Evolutionary conservation across 148 eudicot genomes (phyloP).

Genomic region (Rhododendron ferrugineum): DNA sequence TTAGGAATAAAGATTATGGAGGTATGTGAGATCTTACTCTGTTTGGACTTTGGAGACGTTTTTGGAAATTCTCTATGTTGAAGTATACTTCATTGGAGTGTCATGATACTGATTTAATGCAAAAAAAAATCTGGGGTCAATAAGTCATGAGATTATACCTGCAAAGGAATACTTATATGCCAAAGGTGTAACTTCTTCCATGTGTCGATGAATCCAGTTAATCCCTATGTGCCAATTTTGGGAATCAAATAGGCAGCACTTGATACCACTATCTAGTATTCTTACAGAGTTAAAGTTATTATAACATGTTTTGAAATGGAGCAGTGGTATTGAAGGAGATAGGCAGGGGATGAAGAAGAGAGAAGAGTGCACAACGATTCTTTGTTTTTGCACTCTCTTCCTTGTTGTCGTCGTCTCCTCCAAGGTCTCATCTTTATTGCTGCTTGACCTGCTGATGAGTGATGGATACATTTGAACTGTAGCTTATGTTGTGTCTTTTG

Average conservation of each 20-base stretch:
- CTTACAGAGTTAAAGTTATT: not conserved
- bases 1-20: conserved; percentile 10
- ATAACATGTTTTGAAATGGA: not conserved
- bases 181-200: not conserved
- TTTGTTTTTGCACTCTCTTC: too few relatives aligned
- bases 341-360: not conserved
- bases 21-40: conserved; percentile 27
- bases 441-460: not conserved
- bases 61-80: not conserved
- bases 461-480: not conserved
- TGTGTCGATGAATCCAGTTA: not conserved
- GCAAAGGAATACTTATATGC: not conserved
- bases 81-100: not conserved
- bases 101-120: not conserved
- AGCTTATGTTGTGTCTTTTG: not conserved
- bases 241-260: not conserved
- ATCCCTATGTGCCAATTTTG: not conserved
- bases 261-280: not conserved
- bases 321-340: not conserved
- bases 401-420: too few relatives aligned
- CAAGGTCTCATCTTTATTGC: not conserved
- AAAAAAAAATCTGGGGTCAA: not conserved
- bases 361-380: too few relatives aligned
- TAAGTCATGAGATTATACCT: not conserved
- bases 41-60: too few relatives aligned